phyloP scores from a whole-genome alignment of 306 rosid species.

The Abrus precatorius region DNA sequence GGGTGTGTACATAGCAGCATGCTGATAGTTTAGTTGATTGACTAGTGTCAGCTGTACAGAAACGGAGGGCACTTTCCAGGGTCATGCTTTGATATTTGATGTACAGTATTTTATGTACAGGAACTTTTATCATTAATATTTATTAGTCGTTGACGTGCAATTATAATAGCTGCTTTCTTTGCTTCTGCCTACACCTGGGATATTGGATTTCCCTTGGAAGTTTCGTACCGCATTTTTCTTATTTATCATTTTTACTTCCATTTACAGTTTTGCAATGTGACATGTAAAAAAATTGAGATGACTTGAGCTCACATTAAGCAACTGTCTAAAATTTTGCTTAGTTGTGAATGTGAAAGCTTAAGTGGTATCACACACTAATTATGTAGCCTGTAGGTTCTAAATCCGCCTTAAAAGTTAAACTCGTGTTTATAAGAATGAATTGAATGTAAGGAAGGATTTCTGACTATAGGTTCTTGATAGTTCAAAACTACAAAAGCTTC shows the following conservation, averaged over 20 bases:
- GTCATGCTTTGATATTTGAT: slow-evolving; percentile 46
- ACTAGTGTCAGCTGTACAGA: slow-evolving; percentile 59
- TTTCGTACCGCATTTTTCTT: background rate
- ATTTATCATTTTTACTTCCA: background rate
- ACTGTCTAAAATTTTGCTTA: too few species aligned
- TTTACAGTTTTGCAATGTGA: slow-evolving; percentile 2
- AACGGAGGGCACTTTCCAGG: slow-evolving; percentile 47
- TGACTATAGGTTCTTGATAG: too few species aligned
- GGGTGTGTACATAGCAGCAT: slow-evolving; percentile 69
- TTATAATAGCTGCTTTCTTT: slow-evolving; percentile 32
- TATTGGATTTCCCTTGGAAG: background rate
- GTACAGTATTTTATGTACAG: slow-evolving; percentile 57
- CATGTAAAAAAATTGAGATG: background rate
- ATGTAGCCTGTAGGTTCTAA: too few species aligned
- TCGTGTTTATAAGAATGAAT: too few species aligned
- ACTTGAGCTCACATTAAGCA: background rate
- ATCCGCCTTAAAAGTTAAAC: too few species aligned
- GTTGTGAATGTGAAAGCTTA: too few species aligned
- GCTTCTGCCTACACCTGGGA: background rate
- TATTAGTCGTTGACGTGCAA: slow-evolving; percentile 36
- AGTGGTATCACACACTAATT: too few species aligned
- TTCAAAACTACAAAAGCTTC: too few species aligned
- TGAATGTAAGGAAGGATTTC: too few species aligned
- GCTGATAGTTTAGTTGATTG: slow-evolving; percentile 55
- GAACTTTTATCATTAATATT: slow-evolving; percentile 39